Conservation (phyloP, 2,329 filamentous ascomycete species). For the Herpotrichia juniperi region DNA sequence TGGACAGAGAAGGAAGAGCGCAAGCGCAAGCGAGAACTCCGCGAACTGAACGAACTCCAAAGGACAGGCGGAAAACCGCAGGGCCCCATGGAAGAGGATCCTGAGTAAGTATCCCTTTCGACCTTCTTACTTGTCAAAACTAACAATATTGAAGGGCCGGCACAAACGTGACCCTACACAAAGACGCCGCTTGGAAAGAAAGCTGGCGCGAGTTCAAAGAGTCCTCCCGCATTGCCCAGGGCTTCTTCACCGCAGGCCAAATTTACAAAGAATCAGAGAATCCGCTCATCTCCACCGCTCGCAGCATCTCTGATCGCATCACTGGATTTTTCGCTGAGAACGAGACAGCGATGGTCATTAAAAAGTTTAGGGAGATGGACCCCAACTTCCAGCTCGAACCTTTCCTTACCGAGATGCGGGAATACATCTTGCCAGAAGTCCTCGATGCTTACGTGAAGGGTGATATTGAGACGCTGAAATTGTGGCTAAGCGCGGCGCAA, state of each 20-base stretch:
- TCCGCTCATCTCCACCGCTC: slow-evolving; percentile 87
- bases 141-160: slow-evolving; percentile 69
- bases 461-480: slow-evolving; percentile 85
- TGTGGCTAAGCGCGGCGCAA: slow-evolving; percentile 96
- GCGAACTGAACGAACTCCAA: slow-evolving; percentile 66
- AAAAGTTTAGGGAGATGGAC: slow-evolving; percentile 96
- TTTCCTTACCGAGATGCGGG: slow-evolving; percentile 92
- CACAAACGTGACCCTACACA: slow-evolving; percentile 93
- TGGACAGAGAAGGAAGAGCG: slow-evolving; percentile 98
- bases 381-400: slow-evolving; percentile 93
- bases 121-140: slow-evolving; percentile 5
- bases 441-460: slow-evolving; percentile 98
- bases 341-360: slow-evolving; percentile 96
- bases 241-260: slow-evolving; percentile 82
- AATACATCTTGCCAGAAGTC: slow-evolving; percentile 97
- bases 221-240: slow-evolving; percentile 84
- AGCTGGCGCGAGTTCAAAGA: slow-evolving; percentile 98
- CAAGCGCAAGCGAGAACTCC: slow-evolving; percentile 74
- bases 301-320: slow-evolving; percentile 90
- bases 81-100: slow-evolving; percentile 79
- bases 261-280: slow-evolving; percentile 98
- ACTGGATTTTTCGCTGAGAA: slow-evolving; percentile 98
- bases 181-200: slow-evolving; percentile 97
- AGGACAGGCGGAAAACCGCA: slow-evolving; percentile 51
- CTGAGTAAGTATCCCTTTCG: slow-evolving; percentile 68